These are phyloP conservation scores for Chondrostereum purpureum DNA, from an alignment of 1,284 basidiomycete genomes.

Conservation along the genomic window DNA sequence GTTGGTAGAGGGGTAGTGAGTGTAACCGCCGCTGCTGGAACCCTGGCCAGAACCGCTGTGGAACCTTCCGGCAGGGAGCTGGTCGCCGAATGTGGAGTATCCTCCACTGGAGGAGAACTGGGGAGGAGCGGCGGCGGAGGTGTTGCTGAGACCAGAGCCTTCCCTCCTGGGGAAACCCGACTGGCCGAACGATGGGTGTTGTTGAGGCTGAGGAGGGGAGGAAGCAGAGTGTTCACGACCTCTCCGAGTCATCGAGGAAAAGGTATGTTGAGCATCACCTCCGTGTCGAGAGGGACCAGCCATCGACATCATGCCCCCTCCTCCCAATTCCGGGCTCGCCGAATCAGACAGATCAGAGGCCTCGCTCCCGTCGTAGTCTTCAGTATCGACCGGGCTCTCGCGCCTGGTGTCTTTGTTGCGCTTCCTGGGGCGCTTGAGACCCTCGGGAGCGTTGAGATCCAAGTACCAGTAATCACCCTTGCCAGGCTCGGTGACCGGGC, in stretches of 20 bases:
- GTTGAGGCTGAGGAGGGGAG: neutral
- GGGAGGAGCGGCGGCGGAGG: neutral
- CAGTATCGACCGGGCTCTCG: neutral
- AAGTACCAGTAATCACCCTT: conserved; percentile 72
- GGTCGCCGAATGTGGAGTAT: neutral
- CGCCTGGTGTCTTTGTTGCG: conserved; percentile 1
- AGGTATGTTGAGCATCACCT: neutral
- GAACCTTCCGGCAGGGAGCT: too few species aligned
- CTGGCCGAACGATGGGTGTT: neutral
- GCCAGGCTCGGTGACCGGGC: conserved; percentile 64
- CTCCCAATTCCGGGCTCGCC: neutral
- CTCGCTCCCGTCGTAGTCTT: neutral
- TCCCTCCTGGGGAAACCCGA: neutral
- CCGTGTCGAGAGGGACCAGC: neutral
- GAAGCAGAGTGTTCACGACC: neutral
- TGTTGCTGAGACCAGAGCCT: neutral
- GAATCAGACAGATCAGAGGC: neutral
- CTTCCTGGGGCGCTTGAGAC: conserved; percentile 40
- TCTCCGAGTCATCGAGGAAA: neutral
- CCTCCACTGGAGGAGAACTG: neutral
- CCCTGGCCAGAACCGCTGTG: too few species aligned
- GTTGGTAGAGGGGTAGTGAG: too few species aligned
- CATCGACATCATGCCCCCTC: neutral
- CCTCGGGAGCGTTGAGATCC: conserved; percentile 56
- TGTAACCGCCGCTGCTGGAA: too few species aligned